phyloP scores from a whole-genome alignment of 2,329 filamentous ascomycete genomes.

The Madurella fahalii region DNA sequence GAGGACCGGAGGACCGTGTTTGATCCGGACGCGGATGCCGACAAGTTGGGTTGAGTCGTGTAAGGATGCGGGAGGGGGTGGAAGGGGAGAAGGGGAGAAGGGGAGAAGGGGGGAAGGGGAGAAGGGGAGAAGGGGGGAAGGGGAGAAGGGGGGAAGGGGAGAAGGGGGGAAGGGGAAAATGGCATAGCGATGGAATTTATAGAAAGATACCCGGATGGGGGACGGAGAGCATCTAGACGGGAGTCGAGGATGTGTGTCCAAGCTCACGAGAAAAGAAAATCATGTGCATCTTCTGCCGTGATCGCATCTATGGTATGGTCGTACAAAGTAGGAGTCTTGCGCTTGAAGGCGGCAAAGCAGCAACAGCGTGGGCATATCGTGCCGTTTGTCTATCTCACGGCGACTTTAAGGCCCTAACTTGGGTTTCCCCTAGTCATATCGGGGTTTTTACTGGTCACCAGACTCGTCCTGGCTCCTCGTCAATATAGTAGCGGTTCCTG shows the following conservation, averaged over 20 bases:
- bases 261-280: too few relatives aligned
- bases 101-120: background rate
- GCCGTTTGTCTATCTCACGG: background rate
- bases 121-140: background rate
- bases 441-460: slow-evolving; percentile 12
- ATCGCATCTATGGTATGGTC: background rate
- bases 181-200: background rate
- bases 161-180: background rate
- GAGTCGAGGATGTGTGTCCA: too few relatives aligned
- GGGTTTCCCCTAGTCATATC: background rate
- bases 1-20: slow-evolving; percentile 63
- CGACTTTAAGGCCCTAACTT: slow-evolving; percentile 1
- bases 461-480: slow-evolving; percentile 53
- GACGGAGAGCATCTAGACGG: background rate
- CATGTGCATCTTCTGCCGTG: background rate
- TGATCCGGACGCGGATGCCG: slow-evolving; percentile 68
- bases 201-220: slow-evolving; percentile 9
- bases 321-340: background rate
- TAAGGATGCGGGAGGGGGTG: background rate
- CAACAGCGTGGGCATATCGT: background rate
- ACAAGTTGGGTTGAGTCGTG: slow-evolving; percentile 64
- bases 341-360: background rate
- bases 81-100: slow-evolving; percentile 3
- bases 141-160: slow-evolving; percentile 1
- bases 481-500: slow-evolving; percentile 67